Percentiles rank a stretch among this genome's conserved stretches.
These are phyloP conservation scores for Spiraea crenata DNA, from an alignment of 331 rosid species.

Conservation along the genomic window DNA sequence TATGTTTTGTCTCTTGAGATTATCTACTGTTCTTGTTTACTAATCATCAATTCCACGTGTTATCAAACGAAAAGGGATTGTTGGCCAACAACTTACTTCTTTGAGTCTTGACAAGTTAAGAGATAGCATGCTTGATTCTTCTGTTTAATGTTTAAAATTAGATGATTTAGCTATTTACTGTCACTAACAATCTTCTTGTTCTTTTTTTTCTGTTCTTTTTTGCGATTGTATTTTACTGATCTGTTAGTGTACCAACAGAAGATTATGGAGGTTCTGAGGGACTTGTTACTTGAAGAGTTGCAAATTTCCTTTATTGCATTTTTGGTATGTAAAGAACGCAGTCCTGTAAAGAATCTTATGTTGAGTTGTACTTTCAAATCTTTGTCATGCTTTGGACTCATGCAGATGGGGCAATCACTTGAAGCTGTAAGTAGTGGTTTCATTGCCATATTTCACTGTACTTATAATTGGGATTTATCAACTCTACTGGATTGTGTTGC, in stretches of 20 bases:
- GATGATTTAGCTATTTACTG: constrained; percentile 18
- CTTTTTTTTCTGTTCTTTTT: not conserved
- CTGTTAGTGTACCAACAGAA: constrained; percentile 44
- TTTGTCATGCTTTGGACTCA: constrained; percentile 23
- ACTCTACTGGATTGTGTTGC: not conserved
- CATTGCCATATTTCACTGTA: not conserved
- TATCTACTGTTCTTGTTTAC: too few species aligned
- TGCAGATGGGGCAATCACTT: constrained; percentile 95
- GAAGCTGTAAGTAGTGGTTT: constrained; percentile 72
- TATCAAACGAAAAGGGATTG: constrained; percentile 65
- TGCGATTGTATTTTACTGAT: constrained; percentile 18
- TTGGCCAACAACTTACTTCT: constrained; percentile 76
- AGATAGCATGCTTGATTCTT: not conserved
- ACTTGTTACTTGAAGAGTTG: constrained; percentile 80
- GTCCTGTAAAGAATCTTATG: not conserved
- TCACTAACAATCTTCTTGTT: not conserved
- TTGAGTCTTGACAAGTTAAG: constrained; percentile 85
- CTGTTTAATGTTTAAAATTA: not conserved
- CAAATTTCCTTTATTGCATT: constrained; percentile 80
- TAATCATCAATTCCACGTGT: constrained; percentile 73
- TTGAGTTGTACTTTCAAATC: constrained; percentile 6
- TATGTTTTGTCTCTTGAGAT: too few species aligned
- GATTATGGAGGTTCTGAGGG: constrained; percentile 83
- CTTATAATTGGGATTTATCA: too few species aligned
- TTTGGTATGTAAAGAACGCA: constrained; percentile 44